Conservation (phyloP, 176 grass and related monocot genomes). For the Eleusine indica region DNA sequence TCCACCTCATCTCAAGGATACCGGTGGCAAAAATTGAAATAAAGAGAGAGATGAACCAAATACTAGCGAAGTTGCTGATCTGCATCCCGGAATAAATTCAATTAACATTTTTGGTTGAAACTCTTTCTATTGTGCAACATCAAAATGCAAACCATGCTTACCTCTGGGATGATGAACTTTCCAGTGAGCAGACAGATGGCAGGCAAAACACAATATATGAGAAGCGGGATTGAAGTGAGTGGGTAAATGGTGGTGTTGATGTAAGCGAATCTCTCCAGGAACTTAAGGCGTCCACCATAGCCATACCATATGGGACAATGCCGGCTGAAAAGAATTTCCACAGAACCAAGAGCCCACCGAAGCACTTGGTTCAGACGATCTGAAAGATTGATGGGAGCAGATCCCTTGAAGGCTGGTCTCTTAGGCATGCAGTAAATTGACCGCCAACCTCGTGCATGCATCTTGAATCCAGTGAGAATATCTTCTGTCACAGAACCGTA, state of each 20-base stretch:
- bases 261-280: conserved; percentile 90
- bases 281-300: conserved; percentile 84
- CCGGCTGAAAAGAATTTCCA: conserved; percentile 95
- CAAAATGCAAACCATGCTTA: conserved; percentile 32
- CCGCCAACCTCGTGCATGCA: conserved; percentile 89
- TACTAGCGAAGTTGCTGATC: conserved; percentile 94
- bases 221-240: conserved; percentile 74
- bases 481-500: conserved; percentile 98
- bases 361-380: conserved; percentile 98
- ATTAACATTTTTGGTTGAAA: conserved; percentile 16
- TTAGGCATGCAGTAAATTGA: conserved; percentile 98
- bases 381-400: conserved; percentile 96
- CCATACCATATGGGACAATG: conserved; percentile 96
- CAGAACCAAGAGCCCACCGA: conserved; percentile 86
- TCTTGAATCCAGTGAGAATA: conserved; percentile 98
- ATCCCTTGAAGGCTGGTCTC: conserved; percentile 83
- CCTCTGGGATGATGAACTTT: conserved; percentile 94
- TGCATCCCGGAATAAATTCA: conserved; percentile 50
- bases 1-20: conserved; percentile 97
- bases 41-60: conserved; percentile 97
- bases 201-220: conserved; percentile 81
- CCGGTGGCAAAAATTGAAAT: conserved; percentile 91
- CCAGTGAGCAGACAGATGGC: conserved; percentile 93
- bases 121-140: neutral
- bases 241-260: conserved; percentile 98